A percentile compares a stretch with the other conserved stretches of the same genome.
phyloP scores from a whole-genome alignment of 768 basidiomycete species.

The Auriculariales sp. region DNA sequence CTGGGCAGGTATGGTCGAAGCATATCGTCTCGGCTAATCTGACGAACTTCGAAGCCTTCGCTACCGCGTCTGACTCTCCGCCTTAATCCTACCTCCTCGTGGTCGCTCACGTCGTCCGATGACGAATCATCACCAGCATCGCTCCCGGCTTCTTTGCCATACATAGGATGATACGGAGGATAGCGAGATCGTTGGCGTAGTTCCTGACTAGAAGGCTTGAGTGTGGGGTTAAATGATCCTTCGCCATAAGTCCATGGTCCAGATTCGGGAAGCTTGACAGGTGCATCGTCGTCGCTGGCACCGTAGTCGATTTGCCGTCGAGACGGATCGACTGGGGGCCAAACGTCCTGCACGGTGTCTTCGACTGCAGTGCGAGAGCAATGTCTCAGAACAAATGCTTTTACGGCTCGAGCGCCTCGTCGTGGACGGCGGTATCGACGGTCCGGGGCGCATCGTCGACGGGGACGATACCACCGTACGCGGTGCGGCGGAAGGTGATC shows the following conservation, averaged over 20 bases:
- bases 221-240: slow-evolving; percentile 56
- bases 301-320: slow-evolving; percentile 12
- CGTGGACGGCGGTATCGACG: neutral
- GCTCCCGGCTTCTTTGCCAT: slow-evolving; percentile 19
- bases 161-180: slow-evolving; percentile 71
- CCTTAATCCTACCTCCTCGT: slow-evolving; percentile 11
- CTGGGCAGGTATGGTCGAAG: slow-evolving; percentile 43
- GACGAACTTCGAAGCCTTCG: slow-evolving; percentile 66
- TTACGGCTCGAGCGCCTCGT: neutral
- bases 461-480: slow-evolving; percentile 2
- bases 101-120: slow-evolving; percentile 5
- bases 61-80: slow-evolving; percentile 48
- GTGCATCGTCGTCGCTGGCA: slow-evolving; percentile 15
- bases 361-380: slow-evolving; percentile 3
- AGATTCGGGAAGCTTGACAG: slow-evolving; percentile 35
- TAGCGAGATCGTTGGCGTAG: slow-evolving; percentile 25
- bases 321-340: slow-evolving; percentile 66
- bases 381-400: neutral
- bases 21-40: slow-evolving; percentile 48
- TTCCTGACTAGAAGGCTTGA: slow-evolving; percentile 43
- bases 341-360: slow-evolving; percentile 23
- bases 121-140: slow-evolving; percentile 15
- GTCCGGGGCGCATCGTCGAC: slow-evolving; percentile 2
- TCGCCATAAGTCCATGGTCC: slow-evolving; percentile 79
- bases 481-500: slow-evolving; percentile 23